phyloP scores from a whole-genome alignment of 2,329 filamentous ascomycete species.

The Claviceps purpurea region DNA sequence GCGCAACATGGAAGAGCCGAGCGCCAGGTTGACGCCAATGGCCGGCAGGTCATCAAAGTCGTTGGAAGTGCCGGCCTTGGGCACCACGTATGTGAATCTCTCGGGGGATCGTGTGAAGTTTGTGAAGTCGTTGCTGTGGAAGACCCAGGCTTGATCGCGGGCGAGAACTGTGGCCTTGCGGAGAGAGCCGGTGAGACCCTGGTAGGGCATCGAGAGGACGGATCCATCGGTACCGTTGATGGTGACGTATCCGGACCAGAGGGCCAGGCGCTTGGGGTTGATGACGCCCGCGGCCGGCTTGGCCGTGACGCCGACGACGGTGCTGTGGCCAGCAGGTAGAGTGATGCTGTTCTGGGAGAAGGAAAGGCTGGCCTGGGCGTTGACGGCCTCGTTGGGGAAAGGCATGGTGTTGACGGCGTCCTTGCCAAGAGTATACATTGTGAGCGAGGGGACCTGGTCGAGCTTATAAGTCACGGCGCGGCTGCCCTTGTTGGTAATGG shows the following conservation, averaged over 20 bases:
- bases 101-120: constrained; percentile 10
- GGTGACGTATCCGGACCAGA: constrained; percentile 29
- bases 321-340: constrained; percentile 26
- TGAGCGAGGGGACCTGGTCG: constrained; percentile 33
- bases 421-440: constrained; percentile 34
- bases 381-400: constrained; percentile 32
- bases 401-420: constrained; percentile 21
- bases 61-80: constrained; percentile 21
- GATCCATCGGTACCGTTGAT: constrained; percentile 26
- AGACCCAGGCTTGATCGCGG: constrained; percentile 11
- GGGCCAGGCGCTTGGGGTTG: constrained; percentile 21
- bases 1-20: constrained; percentile 30
- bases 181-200: constrained; percentile 22
- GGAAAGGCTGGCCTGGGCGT: constrained; percentile 26
- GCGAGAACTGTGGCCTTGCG: constrained; percentile 13
- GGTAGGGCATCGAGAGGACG: constrained; percentile 25
- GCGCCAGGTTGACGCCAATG: constrained; percentile 19
- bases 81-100: constrained; percentile 26
- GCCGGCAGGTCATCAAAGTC: constrained; percentile 2
- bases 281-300: constrained; percentile 24
- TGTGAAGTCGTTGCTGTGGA: constrained; percentile 16
- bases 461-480: constrained; percentile 38
- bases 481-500: constrained; percentile 39
- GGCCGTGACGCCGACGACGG: constrained; percentile 32
- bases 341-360: constrained; percentile 31